These are phyloP conservation scores for Fusarium marasasianum DNA, from an alignment of 2,329 filamentous ascomycete genomes.

Conservation along the genomic window DNA sequence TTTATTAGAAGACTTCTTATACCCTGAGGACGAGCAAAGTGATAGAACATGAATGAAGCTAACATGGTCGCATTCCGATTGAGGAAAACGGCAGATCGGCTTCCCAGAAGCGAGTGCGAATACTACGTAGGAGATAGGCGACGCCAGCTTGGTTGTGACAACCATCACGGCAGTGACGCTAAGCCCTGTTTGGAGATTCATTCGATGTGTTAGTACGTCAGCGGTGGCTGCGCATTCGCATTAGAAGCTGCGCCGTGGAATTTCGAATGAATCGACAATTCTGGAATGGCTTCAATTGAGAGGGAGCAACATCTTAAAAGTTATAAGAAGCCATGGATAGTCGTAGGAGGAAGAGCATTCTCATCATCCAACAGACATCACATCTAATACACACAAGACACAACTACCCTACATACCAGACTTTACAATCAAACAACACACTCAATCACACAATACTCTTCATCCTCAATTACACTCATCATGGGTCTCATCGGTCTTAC, in stretches of 20 bases:
- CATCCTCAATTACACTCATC: neutral
- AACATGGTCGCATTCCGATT: neutral
- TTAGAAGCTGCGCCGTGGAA: neutral
- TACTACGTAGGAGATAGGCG: neutral
- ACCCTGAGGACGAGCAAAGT: neutral
- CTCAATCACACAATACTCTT: neutral
- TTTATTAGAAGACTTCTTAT: no score
- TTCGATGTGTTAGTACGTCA: constrained; percentile 31
- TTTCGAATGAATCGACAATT: constrained; percentile 29
- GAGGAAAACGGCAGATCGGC: neutral
- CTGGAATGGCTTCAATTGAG: neutral
- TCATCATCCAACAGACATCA: neutral
- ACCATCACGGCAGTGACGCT: neutral
- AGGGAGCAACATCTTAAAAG: neutral
- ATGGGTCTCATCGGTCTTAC: constrained; percentile 37
- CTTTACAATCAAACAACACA: neutral
- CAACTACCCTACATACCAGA: neutral
- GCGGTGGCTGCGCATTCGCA: constrained; percentile 29
- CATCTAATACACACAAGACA: neutral
- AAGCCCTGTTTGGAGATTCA: constrained; percentile 21
- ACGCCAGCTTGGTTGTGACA: constrained; percentile 3
- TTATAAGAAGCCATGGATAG: constrained; percentile 17
- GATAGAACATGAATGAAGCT: neutral
- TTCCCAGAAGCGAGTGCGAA: constrained; percentile 14
- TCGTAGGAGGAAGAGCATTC: neutral